Conservation (phyloP, 176 grass and related monocot genomes). For the Ananas comosus region DNA sequence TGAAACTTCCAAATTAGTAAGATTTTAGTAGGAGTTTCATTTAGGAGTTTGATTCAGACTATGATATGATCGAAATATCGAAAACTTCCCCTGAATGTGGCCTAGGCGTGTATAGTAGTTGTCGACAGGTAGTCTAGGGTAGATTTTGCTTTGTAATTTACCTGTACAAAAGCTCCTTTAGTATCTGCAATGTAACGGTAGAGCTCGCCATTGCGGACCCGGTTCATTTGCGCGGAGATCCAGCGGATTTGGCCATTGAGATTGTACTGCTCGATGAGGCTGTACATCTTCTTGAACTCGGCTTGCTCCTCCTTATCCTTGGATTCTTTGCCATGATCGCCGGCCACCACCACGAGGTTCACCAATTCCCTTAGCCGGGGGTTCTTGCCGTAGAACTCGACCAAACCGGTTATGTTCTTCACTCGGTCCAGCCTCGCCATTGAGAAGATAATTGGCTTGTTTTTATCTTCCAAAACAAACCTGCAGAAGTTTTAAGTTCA, state of each 20-base stretch:
- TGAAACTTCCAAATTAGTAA: background rate
- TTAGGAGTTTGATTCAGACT: background rate
- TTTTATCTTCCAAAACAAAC: slow-evolving; percentile 9
- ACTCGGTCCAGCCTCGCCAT: slow-evolving; percentile 10
- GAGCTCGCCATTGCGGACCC: slow-evolving; percentile 7
- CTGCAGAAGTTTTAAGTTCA: background rate
- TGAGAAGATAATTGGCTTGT: slow-evolving; percentile 5
- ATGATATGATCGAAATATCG: too few species aligned
- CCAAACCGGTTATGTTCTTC: slow-evolving; percentile 6
- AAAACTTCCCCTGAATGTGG: too few species aligned
- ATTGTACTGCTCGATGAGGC: slow-evolving; percentile 8
- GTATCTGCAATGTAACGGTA: slow-evolving; percentile 5
- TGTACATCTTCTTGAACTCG: slow-evolving; percentile 13
- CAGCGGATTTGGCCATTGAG: slow-evolving; percentile 5
- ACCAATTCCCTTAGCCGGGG: slow-evolving; percentile 6
- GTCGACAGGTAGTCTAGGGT: too few species aligned
- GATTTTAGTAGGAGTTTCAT: background rate
- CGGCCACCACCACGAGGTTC: slow-evolving; percentile 9
- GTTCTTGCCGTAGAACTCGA: slow-evolving; percentile 8
- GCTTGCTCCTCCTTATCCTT: slow-evolving; percentile 2
- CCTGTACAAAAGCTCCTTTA: slow-evolving; percentile 6
- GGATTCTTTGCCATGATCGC: slow-evolving; percentile 12
- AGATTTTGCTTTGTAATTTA: background rate
- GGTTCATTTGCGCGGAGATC: slow-evolving; percentile 10
- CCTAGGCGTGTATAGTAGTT: too few species aligned